Percentiles rank a stretch among this genome's conserved stretches.
phyloP scores from a whole-genome alignment of 1,284 basidiomycete genomes.

The Rhodotorula sp. region DNA sequence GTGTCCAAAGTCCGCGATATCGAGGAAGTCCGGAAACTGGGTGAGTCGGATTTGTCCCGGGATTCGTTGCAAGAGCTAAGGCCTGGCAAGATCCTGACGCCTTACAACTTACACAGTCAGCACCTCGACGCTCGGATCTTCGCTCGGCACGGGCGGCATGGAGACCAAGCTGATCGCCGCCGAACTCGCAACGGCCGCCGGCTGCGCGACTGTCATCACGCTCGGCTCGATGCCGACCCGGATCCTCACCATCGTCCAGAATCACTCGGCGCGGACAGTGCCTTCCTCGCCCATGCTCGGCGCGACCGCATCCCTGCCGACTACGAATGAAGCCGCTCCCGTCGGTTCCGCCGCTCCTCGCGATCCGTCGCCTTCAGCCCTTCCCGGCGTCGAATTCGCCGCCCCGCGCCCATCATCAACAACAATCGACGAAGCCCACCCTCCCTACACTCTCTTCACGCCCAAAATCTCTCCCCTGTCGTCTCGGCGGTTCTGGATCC shows the following conservation, averaged over 20 bases:
- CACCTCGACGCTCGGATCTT: constrained; percentile 85
- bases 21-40: constrained; percentile 72
- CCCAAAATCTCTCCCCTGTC: constrained; percentile 72
- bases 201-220: constrained; percentile 89
- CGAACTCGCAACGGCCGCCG: constrained; percentile 92
- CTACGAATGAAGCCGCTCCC: background rate
- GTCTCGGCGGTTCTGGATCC: constrained; percentile 92
- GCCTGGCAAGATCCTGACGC: background rate
- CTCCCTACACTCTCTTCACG: constrained; percentile 84
- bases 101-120: constrained; percentile 60
- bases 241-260: constrained; percentile 79
- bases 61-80: constrained; percentile 13
- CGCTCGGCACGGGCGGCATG: constrained; percentile 96
- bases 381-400: constrained; percentile 34
- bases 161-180: constrained; percentile 98
- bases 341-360: background rate
- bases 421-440: constrained; percentile 45
- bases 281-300: constrained; percentile 2
- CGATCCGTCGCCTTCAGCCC: background rate
- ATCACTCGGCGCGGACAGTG: constrained; percentile 51
- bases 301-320: constrained; percentile 13
- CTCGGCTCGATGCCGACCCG: constrained; percentile 75
- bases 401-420: background rate
- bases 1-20: constrained; percentile 83
- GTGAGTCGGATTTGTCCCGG: constrained; percentile 50